A percentile compares a stretch with the other conserved stretches of the same genome.
These are phyloP conservation scores for Pseudogymnoascus sp. DNA, from an alignment of 2,329 filamentous ascomycete genomes.

Conservation along the genomic window DNA sequence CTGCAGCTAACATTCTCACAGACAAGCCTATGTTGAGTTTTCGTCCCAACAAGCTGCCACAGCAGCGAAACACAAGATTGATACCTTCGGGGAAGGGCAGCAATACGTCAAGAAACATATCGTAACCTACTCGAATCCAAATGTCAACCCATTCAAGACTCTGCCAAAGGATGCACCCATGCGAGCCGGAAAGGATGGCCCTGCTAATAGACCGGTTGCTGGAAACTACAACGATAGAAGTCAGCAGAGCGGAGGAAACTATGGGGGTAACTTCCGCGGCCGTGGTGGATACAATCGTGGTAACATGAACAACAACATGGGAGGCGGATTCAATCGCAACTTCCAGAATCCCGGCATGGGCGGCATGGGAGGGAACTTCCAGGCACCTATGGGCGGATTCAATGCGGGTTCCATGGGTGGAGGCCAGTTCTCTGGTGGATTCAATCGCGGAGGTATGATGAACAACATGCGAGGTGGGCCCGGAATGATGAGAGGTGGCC, in stretches of 20 bases:
- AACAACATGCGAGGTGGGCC: constrained; percentile 45
- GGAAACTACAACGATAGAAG: constrained; percentile 41
- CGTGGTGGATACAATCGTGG: constrained; percentile 42
- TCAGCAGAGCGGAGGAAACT: constrained; percentile 27
- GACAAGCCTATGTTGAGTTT: constrained; percentile 80
- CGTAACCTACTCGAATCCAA: constrained; percentile 68
- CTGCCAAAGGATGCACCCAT: constrained; percentile 79
- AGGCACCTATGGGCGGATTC: constrained; percentile 39
- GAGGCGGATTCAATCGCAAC: constrained; percentile 46
- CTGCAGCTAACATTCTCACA: constrained; percentile 24
- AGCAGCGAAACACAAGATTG: constrained; percentile 75
- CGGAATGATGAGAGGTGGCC: constrained; percentile 51
- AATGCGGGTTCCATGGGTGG: constrained; percentile 33
- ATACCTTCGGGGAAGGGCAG: constrained; percentile 49
- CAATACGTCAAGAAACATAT: constrained; percentile 57
- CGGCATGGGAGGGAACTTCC: constrained; percentile 40
- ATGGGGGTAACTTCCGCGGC: constrained; percentile 39
- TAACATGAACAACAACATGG: constrained; percentile 41
- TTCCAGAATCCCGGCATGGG: constrained; percentile 39
- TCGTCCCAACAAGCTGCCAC: constrained; percentile 76
- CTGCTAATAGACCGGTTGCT: constrained; percentile 45
- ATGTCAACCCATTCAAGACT: constrained; percentile 81
- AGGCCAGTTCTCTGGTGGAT: constrained; percentile 42
- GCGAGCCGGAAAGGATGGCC: constrained; percentile 56
- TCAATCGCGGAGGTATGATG: constrained; percentile 46